Evolutionary conservation across 768 basidiomycete genomes (phyloP), one percentile per base, ranked within the genome.

Genomic region (Chalciporus pseudorubinellus): DNA sequence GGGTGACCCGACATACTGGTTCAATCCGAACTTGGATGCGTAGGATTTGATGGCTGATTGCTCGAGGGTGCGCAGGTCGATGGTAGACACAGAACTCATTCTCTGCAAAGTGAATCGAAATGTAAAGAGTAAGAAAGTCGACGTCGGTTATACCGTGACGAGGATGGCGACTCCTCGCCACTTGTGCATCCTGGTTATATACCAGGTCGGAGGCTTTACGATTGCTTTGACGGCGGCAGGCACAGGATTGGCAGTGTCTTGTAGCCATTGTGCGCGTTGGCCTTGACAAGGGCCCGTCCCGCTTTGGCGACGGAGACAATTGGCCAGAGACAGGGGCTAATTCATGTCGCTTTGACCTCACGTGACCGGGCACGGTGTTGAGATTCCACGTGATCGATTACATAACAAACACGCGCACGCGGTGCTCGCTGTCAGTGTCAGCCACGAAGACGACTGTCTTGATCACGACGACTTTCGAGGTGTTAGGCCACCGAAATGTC

Each of bases 401-500:
- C 41, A 28, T 68, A 66, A 66, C 46, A 57, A 51, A 69, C 67
- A 70, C 67, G 67, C 60, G 44, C 62, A 59, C 58, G 57, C 57
- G 52, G 48, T n/a, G n/a, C n/a, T n/a, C n/a, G n/a, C n/a, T n/a
- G n/a, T 16, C 3, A 26, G 19, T 29, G 58, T 54, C 50, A 64
- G 61, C 56, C 57, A 52, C 53, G 14, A 22, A 34, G 39, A 21
- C 42, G 19, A 2, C 12, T 18, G 6, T 20, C 39, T 24, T 44
- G 45, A 21, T 39, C 24, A 26, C 19, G 26, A 42, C 21, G 59
- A 60, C 68, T 58, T 65, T 68, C 66, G 54, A 64, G 76, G 77
- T 74, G 77, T 77, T 78, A 78, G 77, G 77, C 76, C 77, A 64
- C 58, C 59, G 61, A 55, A 58, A 71, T 69, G 70, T 73, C 73